Evolutionary conservation across 2,329 filamentous ascomycete genomes (phyloP), one percentile per base, ranked within the genome.

Genomic region (Pseudogymnoascus destructans): DNA sequence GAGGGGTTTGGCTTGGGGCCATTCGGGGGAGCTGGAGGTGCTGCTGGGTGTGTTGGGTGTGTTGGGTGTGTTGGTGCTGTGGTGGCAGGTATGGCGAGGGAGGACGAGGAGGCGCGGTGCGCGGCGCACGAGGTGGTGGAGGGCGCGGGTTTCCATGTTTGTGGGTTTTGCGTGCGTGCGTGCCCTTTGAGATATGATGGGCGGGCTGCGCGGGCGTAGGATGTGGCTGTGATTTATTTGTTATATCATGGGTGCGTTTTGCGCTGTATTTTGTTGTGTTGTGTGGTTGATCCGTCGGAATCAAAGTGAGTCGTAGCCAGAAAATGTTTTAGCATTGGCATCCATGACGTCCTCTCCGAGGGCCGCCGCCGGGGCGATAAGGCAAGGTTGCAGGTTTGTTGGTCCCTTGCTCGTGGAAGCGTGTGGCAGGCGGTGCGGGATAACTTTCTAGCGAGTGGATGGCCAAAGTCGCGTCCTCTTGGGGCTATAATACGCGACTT

Each of bases 1-100:
- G 0, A 82, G 71, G 0, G 80, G 79, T 13, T 71, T 70, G n/a
- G 63, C 66, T 64, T 70, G 68, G 36, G 65, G 59, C 5, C 60
- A 32, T 25, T 25, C 19, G 21, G 46, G 46, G 15, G 3, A 3
- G 36, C 6, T 36, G 0, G 10, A 13, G n/a, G n/a, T 36, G n/a
- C 3, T 36, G 33, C n/a, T 15, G 15, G 27, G 27, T 30, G 27
- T 32, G 30, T 13, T 32, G 33, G 27, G 27, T 30, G 27, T 32
- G 30, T 13, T 32, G 33, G 17, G 10, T 5, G 38, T 15, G 38
- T 19, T 42, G 38, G 17, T 21, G 38, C 38, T 42, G 17, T 42
- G 15, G 38, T 42, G 17, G 17, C 38, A 17, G 11, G 11, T 21
- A 13, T 42, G 17, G 17, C 17, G 38, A 15, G 38, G 17, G 17